Conservation (phyloP, 306 rosid genomes). For the Cicer yamashitae region DNA sequence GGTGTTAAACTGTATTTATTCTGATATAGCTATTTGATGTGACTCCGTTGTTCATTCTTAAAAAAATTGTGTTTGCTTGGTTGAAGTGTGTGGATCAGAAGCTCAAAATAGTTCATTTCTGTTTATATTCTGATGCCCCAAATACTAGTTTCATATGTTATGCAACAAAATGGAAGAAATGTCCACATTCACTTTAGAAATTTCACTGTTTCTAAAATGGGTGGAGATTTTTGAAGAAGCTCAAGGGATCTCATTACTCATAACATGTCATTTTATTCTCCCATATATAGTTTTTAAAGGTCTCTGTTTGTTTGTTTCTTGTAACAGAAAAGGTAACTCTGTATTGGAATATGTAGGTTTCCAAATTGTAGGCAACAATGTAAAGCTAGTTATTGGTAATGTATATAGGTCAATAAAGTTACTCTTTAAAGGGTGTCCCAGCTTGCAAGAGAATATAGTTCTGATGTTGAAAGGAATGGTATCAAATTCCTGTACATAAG, state of each 20-base stretch:
- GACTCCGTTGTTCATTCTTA: conserved; percentile 14
- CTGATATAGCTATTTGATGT: conserved; percentile 8
- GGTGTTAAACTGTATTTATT: neutral
- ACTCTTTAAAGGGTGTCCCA: conserved; percentile 44
- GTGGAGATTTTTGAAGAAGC: conserved; percentile 47
- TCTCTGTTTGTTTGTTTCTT: conserved; percentile 50
- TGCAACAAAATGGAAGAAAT: conserved; percentile 6
- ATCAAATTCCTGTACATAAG: conserved; percentile 51
- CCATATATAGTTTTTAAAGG: conserved; percentile 50
- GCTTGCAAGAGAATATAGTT: conserved; percentile 57
- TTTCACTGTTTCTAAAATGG: neutral
- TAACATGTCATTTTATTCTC: conserved; percentile 50
- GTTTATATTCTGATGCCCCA: conserved; percentile 32
- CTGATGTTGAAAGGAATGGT: conserved; percentile 51
- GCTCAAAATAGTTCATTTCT: conserved; percentile 25
- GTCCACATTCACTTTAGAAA: conserved; percentile 28
- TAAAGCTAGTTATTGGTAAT: conserved; percentile 33
- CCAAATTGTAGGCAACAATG: conserved; percentile 51
- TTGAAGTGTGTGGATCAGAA: conserved; percentile 34
- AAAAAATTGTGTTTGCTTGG: neutral
- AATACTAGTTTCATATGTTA: conserved; percentile 12
- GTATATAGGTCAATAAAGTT: conserved; percentile 46
- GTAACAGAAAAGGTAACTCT: conserved; percentile 39
- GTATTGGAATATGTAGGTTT: conserved; percentile 41
- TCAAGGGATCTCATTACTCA: conserved; percentile 30